Percentiles rank a stretch among this genome's conserved stretches.
phyloP scores from a whole-genome alignment of 768 basidiomycete species.

The Sutorius australiensis region DNA sequence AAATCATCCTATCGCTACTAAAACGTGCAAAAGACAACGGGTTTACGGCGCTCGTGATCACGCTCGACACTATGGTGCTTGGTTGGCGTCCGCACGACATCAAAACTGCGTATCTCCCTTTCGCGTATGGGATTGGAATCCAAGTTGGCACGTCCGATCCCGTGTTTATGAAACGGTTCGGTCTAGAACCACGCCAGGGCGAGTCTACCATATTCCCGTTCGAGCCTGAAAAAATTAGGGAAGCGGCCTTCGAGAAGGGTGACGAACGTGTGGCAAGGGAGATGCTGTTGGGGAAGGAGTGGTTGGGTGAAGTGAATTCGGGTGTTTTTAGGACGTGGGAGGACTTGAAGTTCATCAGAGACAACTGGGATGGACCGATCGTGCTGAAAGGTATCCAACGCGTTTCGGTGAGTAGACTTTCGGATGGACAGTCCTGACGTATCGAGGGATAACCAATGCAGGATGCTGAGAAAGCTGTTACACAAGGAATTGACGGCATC shows the following conservation, averaged over 20 bases:
- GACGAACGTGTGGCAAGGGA: conserved; percentile 40
- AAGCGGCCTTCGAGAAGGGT: conserved; percentile 41
- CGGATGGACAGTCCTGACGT: neutral
- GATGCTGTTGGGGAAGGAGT: conserved; percentile 52
- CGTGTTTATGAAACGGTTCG: conserved; percentile 64
- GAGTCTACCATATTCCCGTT: conserved; percentile 55
- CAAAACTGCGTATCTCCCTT: conserved; percentile 60
- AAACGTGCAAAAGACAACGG: conserved; percentile 61
- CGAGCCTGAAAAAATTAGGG: conserved; percentile 41
- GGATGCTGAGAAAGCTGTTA: conserved; percentile 52
- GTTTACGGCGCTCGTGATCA: conserved; percentile 71
- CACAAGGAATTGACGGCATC: conserved; percentile 41
- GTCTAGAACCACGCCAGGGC: conserved; percentile 39
- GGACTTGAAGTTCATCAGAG: conserved; percentile 60
- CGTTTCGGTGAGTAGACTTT: conserved; percentile 44
- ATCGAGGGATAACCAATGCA: neutral
- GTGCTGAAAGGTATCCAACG: conserved; percentile 76
- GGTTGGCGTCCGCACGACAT: conserved; percentile 81
- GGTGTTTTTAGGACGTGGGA: conserved; percentile 68
- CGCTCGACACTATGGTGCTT: conserved; percentile 67
- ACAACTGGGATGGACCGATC: conserved; percentile 76
- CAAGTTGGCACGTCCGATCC: conserved; percentile 74
- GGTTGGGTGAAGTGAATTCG: conserved; percentile 60
- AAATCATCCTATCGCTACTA: conserved; percentile 62
- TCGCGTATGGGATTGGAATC: conserved; percentile 58